phyloP scores from a whole-genome alignment of 805 yeast genomes.

The Starmera quercuum region DNA sequence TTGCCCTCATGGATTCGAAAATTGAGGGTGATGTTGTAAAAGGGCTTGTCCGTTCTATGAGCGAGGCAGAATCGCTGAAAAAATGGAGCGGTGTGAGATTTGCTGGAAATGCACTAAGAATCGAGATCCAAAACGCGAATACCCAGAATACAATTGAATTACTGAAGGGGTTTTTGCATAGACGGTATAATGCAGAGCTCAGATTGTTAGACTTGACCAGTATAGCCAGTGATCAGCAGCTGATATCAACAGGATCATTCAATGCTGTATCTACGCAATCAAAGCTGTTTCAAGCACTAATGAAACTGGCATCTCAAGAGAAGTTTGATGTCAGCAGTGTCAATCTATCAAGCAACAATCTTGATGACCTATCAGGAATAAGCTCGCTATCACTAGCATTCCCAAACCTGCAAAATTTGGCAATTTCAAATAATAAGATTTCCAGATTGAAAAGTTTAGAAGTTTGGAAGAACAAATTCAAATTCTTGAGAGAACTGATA shows the following conservation, averaged over 20 bases:
- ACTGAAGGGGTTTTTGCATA: slow-evolving; percentile 49
- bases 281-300: slow-evolving; percentile 84
- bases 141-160: slow-evolving; percentile 49
- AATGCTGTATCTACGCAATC: slow-evolving; percentile 52
- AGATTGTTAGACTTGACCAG: slow-evolving; percentile 64
- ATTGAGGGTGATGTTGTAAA: slow-evolving; percentile 51
- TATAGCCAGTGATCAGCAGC: slow-evolving; percentile 55
- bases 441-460: slow-evolving; percentile 53
- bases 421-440: slow-evolving; percentile 72
- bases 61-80: slow-evolving; percentile 51
- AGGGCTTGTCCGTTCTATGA: slow-evolving; percentile 47
- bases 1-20: slow-evolving; percentile 43
- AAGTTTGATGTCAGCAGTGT: slow-evolving; percentile 52
- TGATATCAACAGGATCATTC: slow-evolving; percentile 58
- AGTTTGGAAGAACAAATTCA: slow-evolving; percentile 70
- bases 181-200: slow-evolving; percentile 58
- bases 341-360: slow-evolving; percentile 57
- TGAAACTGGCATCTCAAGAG: slow-evolving; percentile 67
- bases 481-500: slow-evolving; percentile 66
- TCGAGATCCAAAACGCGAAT: slow-evolving; percentile 30
- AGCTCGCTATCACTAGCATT: slow-evolving; percentile 62
- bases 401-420: slow-evolving; percentile 71
- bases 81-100: slow-evolving; percentile 73
- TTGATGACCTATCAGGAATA: slow-evolving; percentile 53
- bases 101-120: slow-evolving; percentile 62